Conservation (phyloP, 352 stramenopile species). For the Pythium sukuiense region DNA sequence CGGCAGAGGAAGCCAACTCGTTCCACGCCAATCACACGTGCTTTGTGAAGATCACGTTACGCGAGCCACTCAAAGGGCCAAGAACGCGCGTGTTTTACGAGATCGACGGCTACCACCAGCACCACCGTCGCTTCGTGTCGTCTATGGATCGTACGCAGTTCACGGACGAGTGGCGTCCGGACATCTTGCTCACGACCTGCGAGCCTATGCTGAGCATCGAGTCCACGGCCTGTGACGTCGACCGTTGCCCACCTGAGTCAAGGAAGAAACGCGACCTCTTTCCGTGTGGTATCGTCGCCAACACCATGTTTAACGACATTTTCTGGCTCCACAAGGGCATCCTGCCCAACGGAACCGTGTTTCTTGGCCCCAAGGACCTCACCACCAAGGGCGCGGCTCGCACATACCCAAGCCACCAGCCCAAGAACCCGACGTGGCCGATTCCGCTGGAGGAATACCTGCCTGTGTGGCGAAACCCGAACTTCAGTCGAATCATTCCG, state of each 20-base stretch:
- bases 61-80: slow-evolving; percentile 35
- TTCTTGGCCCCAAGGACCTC: slow-evolving; percentile 40
- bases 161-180: slow-evolving; percentile 52
- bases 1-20: slow-evolving; percentile 43
- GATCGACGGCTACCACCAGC: slow-evolving; percentile 62
- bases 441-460: slow-evolving; percentile 40
- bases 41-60: slow-evolving; percentile 59
- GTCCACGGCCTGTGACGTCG: slow-evolving; percentile 41
- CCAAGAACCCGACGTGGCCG: slow-evolving; percentile 57
- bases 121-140: slow-evolving; percentile 72
- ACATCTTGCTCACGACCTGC: slow-evolving; percentile 42
- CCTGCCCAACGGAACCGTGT: slow-evolving; percentile 40
- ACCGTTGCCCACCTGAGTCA: slow-evolving; percentile 33
- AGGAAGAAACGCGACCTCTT: slow-evolving; percentile 46
- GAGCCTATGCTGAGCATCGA: slow-evolving; percentile 44
- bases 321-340: slow-evolving; percentile 72
- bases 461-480: slow-evolving; percentile 70
- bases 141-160: slow-evolving; percentile 70
- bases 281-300: slow-evolving; percentile 73
- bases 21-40: slow-evolving; percentile 79
- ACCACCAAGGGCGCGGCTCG: slow-evolving; percentile 45
- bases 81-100: slow-evolving; percentile 64
- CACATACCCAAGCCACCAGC: slow-evolving; percentile 48
- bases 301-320: slow-evolving; percentile 87
- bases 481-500: slow-evolving; percentile 73